Base-by-base conservation (phyloP, 2,329 filamentous ascomycete genomes). In the Balansia obtecta region DNA sequence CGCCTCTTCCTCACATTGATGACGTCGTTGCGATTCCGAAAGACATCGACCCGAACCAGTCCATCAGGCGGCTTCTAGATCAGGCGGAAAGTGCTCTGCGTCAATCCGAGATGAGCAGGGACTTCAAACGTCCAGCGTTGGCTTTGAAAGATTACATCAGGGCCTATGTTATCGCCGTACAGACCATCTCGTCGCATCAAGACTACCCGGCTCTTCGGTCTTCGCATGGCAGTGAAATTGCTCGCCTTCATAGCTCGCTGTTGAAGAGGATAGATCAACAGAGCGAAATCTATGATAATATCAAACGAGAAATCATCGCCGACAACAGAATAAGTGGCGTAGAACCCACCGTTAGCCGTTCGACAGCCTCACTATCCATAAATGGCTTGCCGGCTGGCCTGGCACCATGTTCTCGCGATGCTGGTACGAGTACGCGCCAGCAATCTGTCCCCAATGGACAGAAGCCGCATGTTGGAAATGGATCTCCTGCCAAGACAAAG, bases 91-190 rank as follows among this genome's bases (percentile, higher is more conserved):
- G 63, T 20, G 71, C 72, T 45, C 70, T 82, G 52, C 73, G 73
- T 53, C 74, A 79, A 58, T 83, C 86, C 38, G 76, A 81, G 55
- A 77, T 76, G 48, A 71, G 75, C 51, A 72, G 82, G 52, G 77
- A 78, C 53, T 84, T 86, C 66, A 71, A 78, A 27, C 74, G 81
- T 37, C 79, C 82, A 4, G 88, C 93, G 61, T 66, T 81, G 38
- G 90, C 90, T 3, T 84, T 95, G 50, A 79, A 85, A 56, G 86
- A 95, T 54, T 97, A 91, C 61, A 76, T 97, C 52, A 80, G 84
- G 55, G 87, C 90, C 11, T 89, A 79, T 53, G 82, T 89, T 51
- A 85, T 96, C 50, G 78, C 86, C 13, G 75, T 89, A 47, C 82
- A 91, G 50, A 71, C 83, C 41, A 83, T 97, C 27, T 86, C 87